These are phyloP conservation scores for Dictyostelium purpureum DNA, from an alignment of 78 protist species.

Conservation along the genomic window DNA sequence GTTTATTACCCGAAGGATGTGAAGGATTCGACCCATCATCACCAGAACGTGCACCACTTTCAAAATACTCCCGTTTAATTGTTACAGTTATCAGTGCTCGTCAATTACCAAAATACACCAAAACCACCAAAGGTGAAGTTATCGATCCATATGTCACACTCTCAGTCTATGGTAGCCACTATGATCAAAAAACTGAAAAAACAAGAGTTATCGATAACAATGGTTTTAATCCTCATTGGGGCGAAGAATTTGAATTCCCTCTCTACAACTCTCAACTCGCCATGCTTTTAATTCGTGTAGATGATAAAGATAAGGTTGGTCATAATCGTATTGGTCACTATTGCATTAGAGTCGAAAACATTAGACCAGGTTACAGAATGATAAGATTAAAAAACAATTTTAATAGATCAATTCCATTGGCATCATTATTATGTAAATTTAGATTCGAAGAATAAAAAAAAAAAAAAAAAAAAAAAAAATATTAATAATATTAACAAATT, in stretches of 20 bases:
- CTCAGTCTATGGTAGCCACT: slow-evolving; percentile 31
- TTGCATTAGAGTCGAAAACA: slow-evolving; percentile 30
- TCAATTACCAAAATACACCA: slow-evolving; percentile 77
- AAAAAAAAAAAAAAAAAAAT: not conserved
- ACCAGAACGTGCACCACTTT: not conserved
- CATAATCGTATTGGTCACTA: slow-evolving; percentile 74
- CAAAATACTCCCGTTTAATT: slow-evolving; percentile 5
- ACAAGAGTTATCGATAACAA: slow-evolving; percentile 63
- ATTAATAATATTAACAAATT: not conserved
- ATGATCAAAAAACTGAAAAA: slow-evolving; percentile 17
- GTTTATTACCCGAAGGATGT: not conserved
- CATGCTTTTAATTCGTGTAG: slow-evolving; percentile 51
- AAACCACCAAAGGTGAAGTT: slow-evolving; percentile 46
- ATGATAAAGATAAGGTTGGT: slow-evolving; percentile 51
- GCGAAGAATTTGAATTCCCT: slow-evolving; percentile 49
- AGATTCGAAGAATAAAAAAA: not conserved
- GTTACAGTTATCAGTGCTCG: slow-evolving; percentile 52
- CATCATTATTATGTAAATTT: slow-evolving; percentile 27
- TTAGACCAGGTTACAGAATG: slow-evolving; percentile 50
- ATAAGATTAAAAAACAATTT: slow-evolving; percentile 27
- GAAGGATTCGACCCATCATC: not conserved
- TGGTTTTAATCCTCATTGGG: slow-evolving; percentile 86
- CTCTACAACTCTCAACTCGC: slow-evolving; percentile 46
- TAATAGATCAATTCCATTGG: slow-evolving; percentile 40
- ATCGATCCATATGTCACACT: slow-evolving; percentile 79